These are phyloP conservation scores for Ustilago nuda DNA, from an alignment of 1,284 basidiomycete genomes.

Conservation along the genomic window DNA sequence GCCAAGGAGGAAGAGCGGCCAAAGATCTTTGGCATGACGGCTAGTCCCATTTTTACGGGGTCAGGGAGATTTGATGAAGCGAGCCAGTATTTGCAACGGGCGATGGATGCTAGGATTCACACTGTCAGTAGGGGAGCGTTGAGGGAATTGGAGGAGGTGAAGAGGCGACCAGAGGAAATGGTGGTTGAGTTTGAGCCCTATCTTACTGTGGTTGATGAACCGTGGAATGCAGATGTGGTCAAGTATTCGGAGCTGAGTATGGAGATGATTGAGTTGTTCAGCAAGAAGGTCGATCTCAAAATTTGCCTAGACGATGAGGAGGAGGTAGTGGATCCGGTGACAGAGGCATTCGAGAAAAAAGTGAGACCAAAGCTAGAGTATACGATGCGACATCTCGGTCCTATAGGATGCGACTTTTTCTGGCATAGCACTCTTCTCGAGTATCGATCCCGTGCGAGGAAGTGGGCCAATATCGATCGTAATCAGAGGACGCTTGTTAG, in stretches of 20 bases:
- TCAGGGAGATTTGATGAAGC: conserved; percentile 30
- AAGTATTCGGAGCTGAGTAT: conserved; percentile 13
- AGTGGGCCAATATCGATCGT: conserved; percentile 19
- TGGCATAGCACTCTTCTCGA: conserved; percentile 49
- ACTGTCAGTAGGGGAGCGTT: conserved; percentile 32
- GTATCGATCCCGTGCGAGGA: conserved; percentile 28
- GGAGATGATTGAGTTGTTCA: conserved; percentile 24
- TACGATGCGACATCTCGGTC: conserved; percentile 39
- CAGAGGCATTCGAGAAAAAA: conserved; percentile 30
- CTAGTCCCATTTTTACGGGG: conserved; percentile 48
- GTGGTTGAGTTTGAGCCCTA: conserved; percentile 54
- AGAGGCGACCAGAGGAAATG: conserved; percentile 45
- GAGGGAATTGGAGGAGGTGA: conserved; percentile 36
- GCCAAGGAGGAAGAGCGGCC: conserved; percentile 26
- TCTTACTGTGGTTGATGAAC: conserved; percentile 19
- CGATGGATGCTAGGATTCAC: conserved; percentile 51
- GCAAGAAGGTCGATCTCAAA: background rate
- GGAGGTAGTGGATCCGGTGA: conserved; percentile 13
- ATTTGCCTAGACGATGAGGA: conserved; percentile 8
- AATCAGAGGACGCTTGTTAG: conserved; percentile 27
- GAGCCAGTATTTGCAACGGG: conserved; percentile 30
- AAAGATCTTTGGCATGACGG: conserved; percentile 63
- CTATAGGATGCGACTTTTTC: conserved; percentile 49
- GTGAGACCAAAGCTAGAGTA: conserved; percentile 48
- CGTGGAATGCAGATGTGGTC: background rate